Evolutionary conservation across 163 green algal species (phyloP).

Genomic region (Picocystis sp.): DNA sequence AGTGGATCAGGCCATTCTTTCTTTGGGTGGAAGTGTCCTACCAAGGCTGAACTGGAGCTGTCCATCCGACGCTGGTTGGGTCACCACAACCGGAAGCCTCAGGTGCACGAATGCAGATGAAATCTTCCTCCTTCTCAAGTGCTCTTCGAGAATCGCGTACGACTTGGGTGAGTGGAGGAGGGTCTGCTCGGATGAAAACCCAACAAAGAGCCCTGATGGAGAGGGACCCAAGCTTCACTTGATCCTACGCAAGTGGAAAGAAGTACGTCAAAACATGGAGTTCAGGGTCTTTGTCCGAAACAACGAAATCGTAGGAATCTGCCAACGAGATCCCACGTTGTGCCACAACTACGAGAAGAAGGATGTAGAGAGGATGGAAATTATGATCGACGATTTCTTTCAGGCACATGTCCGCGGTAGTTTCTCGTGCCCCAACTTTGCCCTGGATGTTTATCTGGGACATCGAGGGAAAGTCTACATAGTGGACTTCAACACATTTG

Average conservation of each 20-base stretch:
- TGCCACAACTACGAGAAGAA: background rate
- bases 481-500: constrained; percentile 79
- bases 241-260: constrained; percentile 53
- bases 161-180: constrained; percentile 46
- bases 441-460: constrained; percentile 47
- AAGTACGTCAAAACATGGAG: constrained; percentile 64
- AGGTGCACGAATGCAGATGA: constrained; percentile 58
- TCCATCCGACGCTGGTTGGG: constrained; percentile 71
- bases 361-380: constrained; percentile 2
- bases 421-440: constrained; percentile 6
- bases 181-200: constrained; percentile 1
- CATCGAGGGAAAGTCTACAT: constrained; percentile 31
- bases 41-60: constrained; percentile 87
- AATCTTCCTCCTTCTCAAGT: constrained; percentile 81
- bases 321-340: constrained; percentile 54
- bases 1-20: constrained; percentile 32
- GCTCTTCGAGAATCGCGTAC: constrained; percentile 66
- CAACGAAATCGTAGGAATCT: constrained; percentile 38
- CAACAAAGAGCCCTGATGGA: too few relatives aligned
- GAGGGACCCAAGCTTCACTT: constrained; percentile 17
- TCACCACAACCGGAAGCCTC: constrained; percentile 35
- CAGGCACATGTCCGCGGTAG: constrained; percentile 5
- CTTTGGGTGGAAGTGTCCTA: constrained; percentile 55
- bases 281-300: constrained; percentile 75
- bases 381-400: constrained; percentile 8